phyloP scores from a whole-genome alignment of 1,284 basidiomycete species.

The Puccinia sorghi region DNA sequence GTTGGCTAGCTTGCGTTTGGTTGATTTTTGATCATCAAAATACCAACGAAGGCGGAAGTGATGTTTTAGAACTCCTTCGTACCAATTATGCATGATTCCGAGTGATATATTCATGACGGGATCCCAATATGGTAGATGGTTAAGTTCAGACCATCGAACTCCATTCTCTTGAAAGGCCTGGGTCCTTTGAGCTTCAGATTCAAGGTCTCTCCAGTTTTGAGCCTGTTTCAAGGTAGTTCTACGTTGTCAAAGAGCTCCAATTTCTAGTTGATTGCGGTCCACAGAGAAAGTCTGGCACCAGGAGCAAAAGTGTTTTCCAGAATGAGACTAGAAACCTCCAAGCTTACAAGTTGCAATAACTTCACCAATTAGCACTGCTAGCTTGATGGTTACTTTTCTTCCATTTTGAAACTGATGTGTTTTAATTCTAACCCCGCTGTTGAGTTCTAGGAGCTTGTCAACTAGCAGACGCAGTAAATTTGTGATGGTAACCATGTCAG shows the following conservation, averaged over 20 bases:
- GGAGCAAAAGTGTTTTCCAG: not conserved
- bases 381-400: not conserved
- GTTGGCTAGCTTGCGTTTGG: too few relatives aligned
- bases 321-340: not conserved
- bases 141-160: not conserved
- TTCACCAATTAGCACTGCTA: not conserved
- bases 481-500: not conserved
- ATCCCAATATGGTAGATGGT: conserved; percentile 1
- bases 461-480: not conserved
- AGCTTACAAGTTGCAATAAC: conserved; percentile 6
- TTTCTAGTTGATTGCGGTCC: not conserved
- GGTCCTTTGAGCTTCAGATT: too few relatives aligned
- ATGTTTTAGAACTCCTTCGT: conserved; percentile 5
- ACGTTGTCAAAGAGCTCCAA: not conserved
- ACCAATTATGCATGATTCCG: conserved; percentile 13
- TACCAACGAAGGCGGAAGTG: too few relatives aligned
- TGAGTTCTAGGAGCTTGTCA: not conserved
- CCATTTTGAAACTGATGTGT: not conserved
- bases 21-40: too few relatives aligned
- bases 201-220: too few relatives aligned
- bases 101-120: not conserved
- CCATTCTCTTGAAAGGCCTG: not conserved
- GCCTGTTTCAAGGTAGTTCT: not conserved
- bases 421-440: not conserved
- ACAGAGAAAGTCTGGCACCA: conserved; percentile 27